phyloP scores from a whole-genome alignment of 1,139 yeast species.

The Nematodospora anomalae region DNA sequence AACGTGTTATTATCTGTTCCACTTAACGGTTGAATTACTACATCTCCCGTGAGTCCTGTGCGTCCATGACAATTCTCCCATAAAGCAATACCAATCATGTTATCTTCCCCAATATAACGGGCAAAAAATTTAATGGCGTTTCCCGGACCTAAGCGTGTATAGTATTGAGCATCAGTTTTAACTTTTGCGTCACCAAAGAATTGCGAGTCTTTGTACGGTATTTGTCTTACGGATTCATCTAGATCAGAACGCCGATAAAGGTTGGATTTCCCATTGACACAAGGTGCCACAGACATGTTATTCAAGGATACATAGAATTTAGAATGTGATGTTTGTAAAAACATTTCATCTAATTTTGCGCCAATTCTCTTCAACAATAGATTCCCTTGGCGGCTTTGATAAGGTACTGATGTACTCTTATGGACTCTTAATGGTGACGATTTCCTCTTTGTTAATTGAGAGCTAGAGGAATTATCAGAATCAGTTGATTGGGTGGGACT shows the following conservation, averaged over 20 bases:
- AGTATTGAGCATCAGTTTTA: constrained; percentile 30
- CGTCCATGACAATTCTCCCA: constrained; percentile 73
- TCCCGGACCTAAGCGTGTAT: constrained; percentile 46
- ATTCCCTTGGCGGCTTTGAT: too few species aligned
- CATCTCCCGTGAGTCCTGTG: constrained; percentile 77
- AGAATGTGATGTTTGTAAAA: constrained; percentile 77
- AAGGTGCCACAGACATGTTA: constrained; percentile 76
- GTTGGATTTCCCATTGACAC: constrained; percentile 92
- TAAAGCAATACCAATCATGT: constrained; percentile 84
- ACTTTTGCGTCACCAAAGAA: constrained; percentile 36
- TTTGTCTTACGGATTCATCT: constrained; percentile 58
- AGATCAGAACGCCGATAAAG: constrained; percentile 69
- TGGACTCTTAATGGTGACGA: constrained; percentile 7
- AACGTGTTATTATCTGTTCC: constrained; percentile 46
- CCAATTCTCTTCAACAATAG: constrained; percentile 52
- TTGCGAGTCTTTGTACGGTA: constrained; percentile 23
- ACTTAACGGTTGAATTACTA: constrained; percentile 75
- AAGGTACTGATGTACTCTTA: constrained; percentile 12
- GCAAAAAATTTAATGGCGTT: constrained; percentile 65
- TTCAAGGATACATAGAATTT: constrained; percentile 82
- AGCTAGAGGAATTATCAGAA: constrained; percentile 4
- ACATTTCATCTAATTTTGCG: constrained; percentile 82
- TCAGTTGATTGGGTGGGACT: constrained; percentile 20
- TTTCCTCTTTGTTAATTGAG: constrained; percentile 13
- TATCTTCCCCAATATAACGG: constrained; percentile 86